These are phyloP conservation scores for Coniella lustricola DNA, from an alignment of 2,329 filamentous ascomycete species.

Conservation along the genomic window DNA sequence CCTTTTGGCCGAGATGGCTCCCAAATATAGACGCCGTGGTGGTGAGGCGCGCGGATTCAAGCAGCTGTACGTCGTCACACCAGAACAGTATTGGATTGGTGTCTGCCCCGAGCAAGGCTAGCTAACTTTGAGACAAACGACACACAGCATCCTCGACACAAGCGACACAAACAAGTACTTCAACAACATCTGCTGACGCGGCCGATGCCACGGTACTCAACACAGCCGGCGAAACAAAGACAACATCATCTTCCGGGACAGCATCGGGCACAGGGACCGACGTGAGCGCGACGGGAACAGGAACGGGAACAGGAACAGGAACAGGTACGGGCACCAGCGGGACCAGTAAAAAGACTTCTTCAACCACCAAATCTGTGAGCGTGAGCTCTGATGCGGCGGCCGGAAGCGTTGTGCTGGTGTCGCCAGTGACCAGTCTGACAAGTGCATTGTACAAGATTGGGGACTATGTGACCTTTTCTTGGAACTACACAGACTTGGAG, in stretches of 20 bases:
- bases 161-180: conserved; percentile 18
- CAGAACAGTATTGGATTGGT: conserved; percentile 7
- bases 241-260: conserved; percentile 21
- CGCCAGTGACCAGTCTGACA: conserved; percentile 38
- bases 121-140: conserved; percentile 13
- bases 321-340: conserved; percentile 20
- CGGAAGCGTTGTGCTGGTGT: conserved; percentile 47
- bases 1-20: conserved; percentile 47
- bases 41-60: conserved; percentile 37
- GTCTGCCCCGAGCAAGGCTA: background rate
- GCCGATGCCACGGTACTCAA: conserved; percentile 33
- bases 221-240: conserved; percentile 26
- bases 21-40: conserved; percentile 47
- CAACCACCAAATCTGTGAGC: conserved; percentile 21
- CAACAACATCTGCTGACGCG: conserved; percentile 18
- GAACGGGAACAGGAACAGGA: conserved; percentile 12
- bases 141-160: conserved; percentile 17
- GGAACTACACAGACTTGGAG: conserved; percentile 59
- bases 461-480: conserved; percentile 52
- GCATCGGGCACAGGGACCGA: conserved; percentile 22
- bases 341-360: conserved; percentile 14
- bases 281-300: conserved; percentile 17
- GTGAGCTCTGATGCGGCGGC: conserved; percentile 40
- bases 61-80: conserved; percentile 10
- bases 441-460: conserved; percentile 53